Evolutionary conservation across 306 rosid species (phyloP).

Genomic region (Hippophae gyantsensis): DNA sequence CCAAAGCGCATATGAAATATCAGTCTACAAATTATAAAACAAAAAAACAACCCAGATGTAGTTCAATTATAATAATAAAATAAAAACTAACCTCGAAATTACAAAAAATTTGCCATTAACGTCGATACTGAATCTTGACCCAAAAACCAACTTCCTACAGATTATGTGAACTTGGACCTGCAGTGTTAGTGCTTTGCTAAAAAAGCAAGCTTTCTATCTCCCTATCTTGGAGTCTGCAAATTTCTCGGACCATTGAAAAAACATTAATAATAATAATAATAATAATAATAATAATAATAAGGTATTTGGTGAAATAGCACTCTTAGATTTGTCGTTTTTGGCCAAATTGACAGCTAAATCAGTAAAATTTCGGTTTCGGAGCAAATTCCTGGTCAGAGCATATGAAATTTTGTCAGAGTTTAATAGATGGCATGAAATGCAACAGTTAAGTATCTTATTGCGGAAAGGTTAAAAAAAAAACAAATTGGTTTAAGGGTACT

Average conservation of each 20-base stretch:
- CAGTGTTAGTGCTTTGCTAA: slow-evolving; percentile 5
- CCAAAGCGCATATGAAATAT: no score
- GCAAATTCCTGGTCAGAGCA: not conserved
- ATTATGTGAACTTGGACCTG: slow-evolving; percentile 2
- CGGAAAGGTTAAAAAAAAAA: not conserved
- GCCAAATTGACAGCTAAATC: slow-evolving; percentile 3
- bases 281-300: not conserved
- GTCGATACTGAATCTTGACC: slow-evolving; percentile 16
- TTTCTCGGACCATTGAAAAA: not conserved
- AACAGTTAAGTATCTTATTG: slow-evolving; percentile 4
- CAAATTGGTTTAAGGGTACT: not conserved
- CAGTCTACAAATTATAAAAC: slow-evolving; percentile 1
- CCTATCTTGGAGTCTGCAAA: slow-evolving; percentile 1
- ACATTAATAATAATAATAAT: no score
- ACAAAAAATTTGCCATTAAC: slow-evolving; percentile 17
- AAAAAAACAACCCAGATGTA: slow-evolving; percentile 26
- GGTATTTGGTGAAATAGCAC: slow-evolving; percentile 16
- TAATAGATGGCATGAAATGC: not conserved
- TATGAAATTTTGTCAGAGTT: not conserved
- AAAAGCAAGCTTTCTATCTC: slow-evolving; percentile 6
- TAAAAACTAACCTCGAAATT: slow-evolving; percentile 21
- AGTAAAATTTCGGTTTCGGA: slow-evolving; percentile 5
- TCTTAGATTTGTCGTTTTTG: slow-evolving; percentile 16
- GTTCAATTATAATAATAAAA: slow-evolving; percentile 10
- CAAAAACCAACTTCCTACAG: slow-evolving; percentile 17